Evolutionary conservation across 208 protist genomes (phyloP), one percentile per base, ranked within the genome.

Genomic region (Leishmania mexicana): DNA sequence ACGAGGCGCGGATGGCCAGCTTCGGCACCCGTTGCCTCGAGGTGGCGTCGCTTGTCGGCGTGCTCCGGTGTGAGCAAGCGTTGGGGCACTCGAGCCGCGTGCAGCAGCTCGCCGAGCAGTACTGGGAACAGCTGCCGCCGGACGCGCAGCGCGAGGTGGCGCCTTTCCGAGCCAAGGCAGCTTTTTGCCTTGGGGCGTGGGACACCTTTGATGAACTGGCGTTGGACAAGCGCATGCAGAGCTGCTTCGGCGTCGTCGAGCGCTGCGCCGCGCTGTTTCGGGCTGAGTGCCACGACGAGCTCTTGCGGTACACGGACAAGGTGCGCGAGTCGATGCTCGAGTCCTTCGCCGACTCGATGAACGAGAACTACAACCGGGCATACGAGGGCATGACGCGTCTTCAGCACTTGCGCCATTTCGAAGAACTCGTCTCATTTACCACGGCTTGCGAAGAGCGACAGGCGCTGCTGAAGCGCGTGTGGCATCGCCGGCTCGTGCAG

Each of bases 381-480:
- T 99, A 99, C 90, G 91, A 98, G 24, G 88, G 91, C 24, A 89
- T 99, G 8, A 97, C 99, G n/a, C 76, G 93, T 28, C 87, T 99
- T 79, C 99, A 99, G 91, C 99, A 99, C 87, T 86, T 99, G 28
- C 88, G 95, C 10, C 99, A 99, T 90, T 96, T 99, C 82, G 99
- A 99, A 88, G 99, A 99, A 89, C 93, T 99, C 51, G 94, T 99
- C 24, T 90, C 92, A 40, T 99, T 98, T 92, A 97, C 98, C 62
- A 92, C 84, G 35, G 92, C 92, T 19, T 83, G 78, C 60, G 73
- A 60, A 51, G 91, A 98, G 68, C 88, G 95, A 10, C 83, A 84
- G 68, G 70, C 62, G 35, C 88, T 96, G 87, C 85, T 98, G 51
- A 84, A 84, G 68, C 74, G 93, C 10, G 93, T 97, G 60, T 99